Percentiles rank a stretch among this genome's conserved stretches.
These are phyloP conservation scores for Eucalyptus tenuipes DNA, from an alignment of 345 rosid species.

Conservation along the genomic window DNA sequence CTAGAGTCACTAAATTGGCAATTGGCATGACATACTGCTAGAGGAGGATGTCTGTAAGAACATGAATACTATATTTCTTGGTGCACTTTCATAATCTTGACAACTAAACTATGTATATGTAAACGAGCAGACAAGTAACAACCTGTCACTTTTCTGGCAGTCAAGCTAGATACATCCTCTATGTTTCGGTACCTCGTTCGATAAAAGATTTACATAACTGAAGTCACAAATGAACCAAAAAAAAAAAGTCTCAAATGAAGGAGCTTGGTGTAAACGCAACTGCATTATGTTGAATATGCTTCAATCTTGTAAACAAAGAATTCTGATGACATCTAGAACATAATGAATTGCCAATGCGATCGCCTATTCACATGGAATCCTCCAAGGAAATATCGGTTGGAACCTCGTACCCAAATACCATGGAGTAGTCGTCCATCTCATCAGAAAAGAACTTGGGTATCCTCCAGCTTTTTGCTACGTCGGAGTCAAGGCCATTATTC, in stretches of 20 bases:
- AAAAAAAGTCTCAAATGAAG: neutral
- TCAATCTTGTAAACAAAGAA: neutral
- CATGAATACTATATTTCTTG: neutral
- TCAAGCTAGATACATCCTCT: neutral
- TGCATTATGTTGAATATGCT: neutral
- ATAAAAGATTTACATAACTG: neutral
- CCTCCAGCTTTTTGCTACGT: slow-evolving; percentile 52
- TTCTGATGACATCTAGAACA: neutral
- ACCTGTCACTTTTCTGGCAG: neutral
- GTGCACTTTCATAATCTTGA: neutral
- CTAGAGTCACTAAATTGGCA: neutral
- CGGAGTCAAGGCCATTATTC: slow-evolving; percentile 38
- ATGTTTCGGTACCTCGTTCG: neutral
- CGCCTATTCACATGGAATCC: neutral
- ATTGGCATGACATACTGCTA: neutral
- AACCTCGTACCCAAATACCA: slow-evolving; percentile 62
- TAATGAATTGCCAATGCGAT: neutral
- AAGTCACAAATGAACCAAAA: neutral
- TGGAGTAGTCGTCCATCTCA: slow-evolving; percentile 63
- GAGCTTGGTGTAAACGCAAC: neutral
- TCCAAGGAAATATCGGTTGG: slow-evolving; percentile 43
- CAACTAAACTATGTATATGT: neutral
- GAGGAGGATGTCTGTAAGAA: neutral
- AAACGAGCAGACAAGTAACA: neutral
- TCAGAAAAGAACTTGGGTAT: slow-evolving; percentile 48